phyloP scores from a whole-genome alignment of 176 grass and related monocot genomes.

The Neostapfia colusana region DNA sequence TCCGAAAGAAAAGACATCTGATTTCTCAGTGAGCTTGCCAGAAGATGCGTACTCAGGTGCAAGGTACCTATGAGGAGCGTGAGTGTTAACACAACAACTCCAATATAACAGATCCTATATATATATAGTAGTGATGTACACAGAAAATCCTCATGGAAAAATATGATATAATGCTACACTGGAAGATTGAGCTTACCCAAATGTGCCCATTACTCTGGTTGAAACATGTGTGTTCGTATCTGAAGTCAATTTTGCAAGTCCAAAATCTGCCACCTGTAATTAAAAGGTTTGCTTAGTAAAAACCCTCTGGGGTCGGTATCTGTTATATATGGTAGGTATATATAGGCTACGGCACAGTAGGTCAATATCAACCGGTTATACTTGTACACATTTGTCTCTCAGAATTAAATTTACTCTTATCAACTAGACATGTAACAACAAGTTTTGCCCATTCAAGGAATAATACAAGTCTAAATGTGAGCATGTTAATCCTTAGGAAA shows the following conservation, averaged over 20 bases:
- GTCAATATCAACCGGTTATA: constrained; percentile 27
- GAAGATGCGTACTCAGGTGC: constrained; percentile 98
- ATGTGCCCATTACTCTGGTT: constrained; percentile 92
- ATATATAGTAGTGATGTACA: neutral
- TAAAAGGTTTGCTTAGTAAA: constrained; percentile 8
- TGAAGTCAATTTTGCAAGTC: constrained; percentile 82
- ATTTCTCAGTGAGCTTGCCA: constrained; percentile 92
- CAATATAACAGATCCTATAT: neutral
- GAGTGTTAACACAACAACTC: constrained; percentile 24
- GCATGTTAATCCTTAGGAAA: neutral
- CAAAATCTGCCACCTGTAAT: constrained; percentile 96
- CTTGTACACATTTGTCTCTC: neutral
- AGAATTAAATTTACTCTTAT: constrained; percentile 13
- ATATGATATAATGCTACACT: constrained; percentile 16
- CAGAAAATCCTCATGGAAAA: neutral
- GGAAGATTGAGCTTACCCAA: constrained; percentile 61
- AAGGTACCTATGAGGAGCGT: constrained; percentile 65
- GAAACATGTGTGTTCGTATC: constrained; percentile 92
- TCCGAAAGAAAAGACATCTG: constrained; percentile 94
- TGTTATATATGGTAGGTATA: neutral
- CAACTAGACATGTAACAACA: neutral
- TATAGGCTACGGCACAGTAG: neutral
- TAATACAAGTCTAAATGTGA: neutral
- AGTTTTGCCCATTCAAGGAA: constrained; percentile 6
- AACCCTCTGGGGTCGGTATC: neutral